phyloP scores from a whole-genome alignment of 1,284 basidiomycete genomes.

The Blastosporella zonata region DNA sequence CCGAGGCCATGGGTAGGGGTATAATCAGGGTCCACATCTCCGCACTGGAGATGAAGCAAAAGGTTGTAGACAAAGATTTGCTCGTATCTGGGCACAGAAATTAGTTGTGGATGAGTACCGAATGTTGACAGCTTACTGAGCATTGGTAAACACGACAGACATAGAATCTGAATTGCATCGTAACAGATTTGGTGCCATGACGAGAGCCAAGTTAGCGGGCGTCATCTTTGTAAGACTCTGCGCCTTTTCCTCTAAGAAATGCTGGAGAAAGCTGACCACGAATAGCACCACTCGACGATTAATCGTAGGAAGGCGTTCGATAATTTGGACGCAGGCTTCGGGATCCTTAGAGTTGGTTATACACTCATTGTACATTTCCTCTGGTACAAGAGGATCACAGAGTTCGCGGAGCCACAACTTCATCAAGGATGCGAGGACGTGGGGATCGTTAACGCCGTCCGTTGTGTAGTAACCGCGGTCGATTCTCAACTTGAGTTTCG shows the following conservation, averaged over 20 bases:
- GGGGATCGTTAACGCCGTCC: conserved; percentile 83
- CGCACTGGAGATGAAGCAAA: conserved; percentile 74
- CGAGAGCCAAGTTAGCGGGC: conserved; percentile 70
- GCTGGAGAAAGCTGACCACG: conserved; percentile 84
- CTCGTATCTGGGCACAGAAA: conserved; percentile 60
- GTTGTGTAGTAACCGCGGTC: conserved; percentile 89
- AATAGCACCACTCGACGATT: conserved; percentile 84
- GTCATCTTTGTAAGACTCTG: conserved; percentile 84
- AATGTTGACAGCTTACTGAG: conserved; percentile 56
- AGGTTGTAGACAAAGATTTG: conserved; percentile 85
- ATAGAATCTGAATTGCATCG: conserved; percentile 81
- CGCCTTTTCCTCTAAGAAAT: conserved; percentile 78
- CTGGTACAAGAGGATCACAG: conserved; percentile 82
- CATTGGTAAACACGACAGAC: conserved; percentile 84
- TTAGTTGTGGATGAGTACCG: conserved; percentile 3
- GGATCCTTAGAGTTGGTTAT: conserved; percentile 67
- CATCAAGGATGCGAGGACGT: conserved; percentile 82
- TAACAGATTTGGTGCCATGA: conserved; percentile 87
- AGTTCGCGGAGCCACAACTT: conserved; percentile 93
- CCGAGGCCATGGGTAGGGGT: conserved; percentile 75
- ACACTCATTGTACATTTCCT: conserved; percentile 86
- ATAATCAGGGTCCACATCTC: conserved; percentile 71
- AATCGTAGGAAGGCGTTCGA: conserved; percentile 75
- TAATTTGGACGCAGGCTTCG: conserved; percentile 67
- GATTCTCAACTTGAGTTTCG: conserved; percentile 82